Conservation (phyloP, 305 asterid species). For the Fraxinus dipetala region DNA sequence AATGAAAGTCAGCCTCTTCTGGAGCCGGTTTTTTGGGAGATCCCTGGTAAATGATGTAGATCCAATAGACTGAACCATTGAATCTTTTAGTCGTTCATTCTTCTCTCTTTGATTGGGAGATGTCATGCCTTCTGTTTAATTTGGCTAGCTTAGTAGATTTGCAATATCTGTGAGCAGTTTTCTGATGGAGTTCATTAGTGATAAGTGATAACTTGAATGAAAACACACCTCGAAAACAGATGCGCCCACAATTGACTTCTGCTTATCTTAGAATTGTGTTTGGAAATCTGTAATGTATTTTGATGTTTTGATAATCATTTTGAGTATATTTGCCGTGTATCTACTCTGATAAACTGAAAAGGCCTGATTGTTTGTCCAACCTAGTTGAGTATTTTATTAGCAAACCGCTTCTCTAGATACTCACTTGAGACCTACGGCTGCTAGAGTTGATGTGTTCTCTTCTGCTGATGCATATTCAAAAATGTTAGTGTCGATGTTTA, state of each 20-base stretch:
- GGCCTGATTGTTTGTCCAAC: background rate
- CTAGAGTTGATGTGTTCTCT: slow-evolving; percentile 12
- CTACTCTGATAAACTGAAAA: background rate
- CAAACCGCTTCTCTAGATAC: background rate
- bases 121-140: background rate
- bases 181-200: background rate
- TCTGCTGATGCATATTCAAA: background rate
- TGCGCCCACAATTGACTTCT: background rate
- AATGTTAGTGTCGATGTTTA: background rate
- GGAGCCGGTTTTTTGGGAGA: background rate
- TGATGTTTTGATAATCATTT: background rate
- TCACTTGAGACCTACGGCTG: background rate
- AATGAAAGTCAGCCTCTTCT: background rate
- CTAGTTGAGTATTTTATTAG: background rate
- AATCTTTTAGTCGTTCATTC: background rate
- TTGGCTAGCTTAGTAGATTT: background rate
- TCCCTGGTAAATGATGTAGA: background rate
- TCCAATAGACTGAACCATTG: background rate
- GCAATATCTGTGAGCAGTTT: background rate
- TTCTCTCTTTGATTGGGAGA: background rate
- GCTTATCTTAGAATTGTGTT: background rate
- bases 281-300: background rate
- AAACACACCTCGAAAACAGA: background rate
- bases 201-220: background rate
- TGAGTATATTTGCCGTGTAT: background rate